Evolutionary conservation across 1,284 basidiomycete species (phyloP).

Genomic region (Trametes hirsuta): DNA sequence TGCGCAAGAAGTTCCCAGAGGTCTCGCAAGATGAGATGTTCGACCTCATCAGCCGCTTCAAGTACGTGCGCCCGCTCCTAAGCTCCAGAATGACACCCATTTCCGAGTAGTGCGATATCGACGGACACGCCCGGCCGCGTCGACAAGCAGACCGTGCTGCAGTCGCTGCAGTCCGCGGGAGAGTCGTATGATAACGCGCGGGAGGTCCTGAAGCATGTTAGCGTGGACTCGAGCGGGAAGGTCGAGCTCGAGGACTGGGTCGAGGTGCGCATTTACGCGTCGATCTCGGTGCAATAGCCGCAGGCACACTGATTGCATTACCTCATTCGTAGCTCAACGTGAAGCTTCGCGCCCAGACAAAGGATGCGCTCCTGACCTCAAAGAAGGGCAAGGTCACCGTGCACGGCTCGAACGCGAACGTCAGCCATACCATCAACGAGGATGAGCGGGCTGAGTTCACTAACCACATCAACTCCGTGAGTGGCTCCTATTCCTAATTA

Average conservation of each 20-base stretch:
- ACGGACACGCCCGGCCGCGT: conserved; percentile 87
- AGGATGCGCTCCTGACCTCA: conserved; percentile 61
- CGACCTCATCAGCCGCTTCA: conserved; percentile 90
- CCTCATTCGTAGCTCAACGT: conserved; percentile 65
- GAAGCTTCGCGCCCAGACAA: conserved; percentile 69
- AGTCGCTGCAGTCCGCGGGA: conserved; percentile 75
- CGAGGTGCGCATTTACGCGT: conserved; percentile 58
- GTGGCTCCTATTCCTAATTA: conserved; percentile 28
- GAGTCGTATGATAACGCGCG: conserved; percentile 91
- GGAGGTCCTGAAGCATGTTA: conserved; percentile 93
- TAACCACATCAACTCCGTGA: conserved; percentile 92
- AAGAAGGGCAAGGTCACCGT: conserved; percentile 93
- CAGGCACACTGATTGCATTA: not conserved
- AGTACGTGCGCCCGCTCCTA: conserved; percentile 59
- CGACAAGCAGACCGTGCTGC: conserved; percentile 82
- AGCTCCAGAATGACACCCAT: conserved; percentile 15
- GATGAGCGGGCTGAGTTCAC: conserved; percentile 97
- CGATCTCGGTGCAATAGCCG: not conserved
- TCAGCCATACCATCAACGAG: conserved; percentile 98
- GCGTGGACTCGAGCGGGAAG: conserved; percentile 93
- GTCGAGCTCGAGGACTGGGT: conserved; percentile 99
- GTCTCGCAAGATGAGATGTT: conserved; percentile 93
- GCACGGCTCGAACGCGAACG: conserved; percentile 93
- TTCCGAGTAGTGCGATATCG: conserved; percentile 65
- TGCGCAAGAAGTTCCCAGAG: conserved; percentile 94